phyloP scores from a whole-genome alignment of 345 rosid species.

The Cardamine occulta region DNA sequence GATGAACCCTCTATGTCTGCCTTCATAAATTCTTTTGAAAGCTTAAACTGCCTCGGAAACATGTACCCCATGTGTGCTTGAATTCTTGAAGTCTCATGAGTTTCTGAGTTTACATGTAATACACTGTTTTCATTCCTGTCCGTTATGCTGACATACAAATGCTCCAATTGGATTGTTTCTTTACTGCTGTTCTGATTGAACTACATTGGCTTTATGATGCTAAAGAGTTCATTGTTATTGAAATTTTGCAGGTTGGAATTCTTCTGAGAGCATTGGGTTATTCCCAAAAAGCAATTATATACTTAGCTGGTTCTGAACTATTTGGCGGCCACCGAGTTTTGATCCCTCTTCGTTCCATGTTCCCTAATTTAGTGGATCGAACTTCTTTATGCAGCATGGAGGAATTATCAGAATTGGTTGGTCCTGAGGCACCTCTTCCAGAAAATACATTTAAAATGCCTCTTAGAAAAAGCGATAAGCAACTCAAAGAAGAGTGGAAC shows the following conservation, averaged over 20 bases:
- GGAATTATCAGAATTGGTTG: constrained; percentile 75
- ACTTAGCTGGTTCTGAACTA: constrained; percentile 90
- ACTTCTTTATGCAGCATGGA: constrained; percentile 76
- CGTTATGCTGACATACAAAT: constrained; percentile 14
- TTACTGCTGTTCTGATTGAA: constrained; percentile 19
- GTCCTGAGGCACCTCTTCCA: constrained; percentile 81
- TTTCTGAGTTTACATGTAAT: neutral
- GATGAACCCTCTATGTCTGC: constrained; percentile 13
- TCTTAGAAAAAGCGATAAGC: constrained; percentile 62
- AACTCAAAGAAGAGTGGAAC: constrained; percentile 84
- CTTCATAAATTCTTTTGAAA: constrained; percentile 25
- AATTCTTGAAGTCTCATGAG: constrained; percentile 5
- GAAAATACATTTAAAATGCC: constrained; percentile 50
- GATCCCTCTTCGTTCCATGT: constrained; percentile 94
- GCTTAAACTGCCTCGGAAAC: constrained; percentile 16
- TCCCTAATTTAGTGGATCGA: constrained; percentile 72
- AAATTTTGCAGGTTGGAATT: constrained; percentile 81
- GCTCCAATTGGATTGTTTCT: constrained; percentile 16
- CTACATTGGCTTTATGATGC: constrained; percentile 30
- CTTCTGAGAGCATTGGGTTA: constrained; percentile 92
- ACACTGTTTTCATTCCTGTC: constrained; percentile 24
- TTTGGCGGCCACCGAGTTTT: constrained; percentile 95
- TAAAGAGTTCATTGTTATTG: constrained; percentile 23
- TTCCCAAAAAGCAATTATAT: constrained; percentile 79
- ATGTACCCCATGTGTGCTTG: constrained; percentile 13